These are phyloP conservation scores for Andrographis paniculata DNA, from an alignment of 305 asterid species.

Conservation along the genomic window DNA sequence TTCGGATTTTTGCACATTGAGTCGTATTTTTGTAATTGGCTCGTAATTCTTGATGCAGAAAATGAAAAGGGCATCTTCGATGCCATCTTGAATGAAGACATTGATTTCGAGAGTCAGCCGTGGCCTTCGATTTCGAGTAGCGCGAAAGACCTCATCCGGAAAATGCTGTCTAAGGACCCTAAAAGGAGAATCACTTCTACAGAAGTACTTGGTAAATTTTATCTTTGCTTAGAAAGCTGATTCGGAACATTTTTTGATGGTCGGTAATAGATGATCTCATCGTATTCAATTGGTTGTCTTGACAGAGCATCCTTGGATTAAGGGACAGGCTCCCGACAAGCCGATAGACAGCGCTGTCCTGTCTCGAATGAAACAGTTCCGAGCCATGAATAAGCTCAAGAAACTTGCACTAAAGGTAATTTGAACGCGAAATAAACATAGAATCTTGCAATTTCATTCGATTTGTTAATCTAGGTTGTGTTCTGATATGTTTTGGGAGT, in stretches of 20 bases:
- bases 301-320: constrained; percentile 50
- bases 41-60: constrained; percentile 32
- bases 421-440: too few relatives aligned
- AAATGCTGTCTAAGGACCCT: constrained; percentile 73
- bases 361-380: constrained; percentile 55
- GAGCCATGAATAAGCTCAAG: too few relatives aligned
- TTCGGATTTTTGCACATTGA: not conserved
- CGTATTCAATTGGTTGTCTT: constrained; percentile 9
- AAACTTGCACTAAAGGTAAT: constrained; percentile 44
- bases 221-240: too few relatives aligned
- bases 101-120: constrained; percentile 70
- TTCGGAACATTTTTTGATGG: too few relatives aligned
- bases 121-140: constrained; percentile 79
- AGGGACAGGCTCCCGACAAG: constrained; percentile 51
- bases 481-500: too few relatives aligned
- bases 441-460: too few relatives aligned
- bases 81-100: constrained; percentile 57
- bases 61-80: constrained; percentile 83
- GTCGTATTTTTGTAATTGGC: not conserved
- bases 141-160: constrained; percentile 78
- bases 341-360: constrained; percentile 51
- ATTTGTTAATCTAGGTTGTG: too few relatives aligned
- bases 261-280: too few relatives aligned
- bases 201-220: constrained; percentile 64
- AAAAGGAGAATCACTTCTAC: constrained; percentile 60